Conservation (phyloP, 208 protist genomes). For the Crithidia bombi region DNA sequence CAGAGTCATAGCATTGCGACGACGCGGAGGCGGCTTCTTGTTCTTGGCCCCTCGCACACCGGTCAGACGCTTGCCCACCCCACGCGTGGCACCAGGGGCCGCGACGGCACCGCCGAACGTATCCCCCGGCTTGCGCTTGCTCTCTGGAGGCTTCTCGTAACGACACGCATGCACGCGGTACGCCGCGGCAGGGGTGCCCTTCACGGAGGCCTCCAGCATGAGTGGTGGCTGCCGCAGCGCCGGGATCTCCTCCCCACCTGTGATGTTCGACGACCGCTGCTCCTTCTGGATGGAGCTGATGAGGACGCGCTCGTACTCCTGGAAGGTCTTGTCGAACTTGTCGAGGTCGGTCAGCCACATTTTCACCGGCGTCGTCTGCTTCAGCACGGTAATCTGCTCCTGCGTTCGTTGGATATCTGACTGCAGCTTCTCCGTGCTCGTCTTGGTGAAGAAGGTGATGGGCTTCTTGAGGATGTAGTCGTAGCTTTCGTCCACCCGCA, state of each 20-base stretch:
- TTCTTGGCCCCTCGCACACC: constrained; percentile 26
- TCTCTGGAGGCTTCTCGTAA: constrained; percentile 63
- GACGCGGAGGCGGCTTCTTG: constrained; percentile 27
- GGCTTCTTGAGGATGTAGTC: constrained; percentile 90
- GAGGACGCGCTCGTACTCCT: constrained; percentile 74
- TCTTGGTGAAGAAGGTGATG: constrained; percentile 90
- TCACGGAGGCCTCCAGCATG: constrained; percentile 55
- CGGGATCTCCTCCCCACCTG: constrained; percentile 51
- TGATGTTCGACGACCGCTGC: constrained; percentile 50
- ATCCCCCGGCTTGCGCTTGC: constrained; percentile 37
- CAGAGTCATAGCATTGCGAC: constrained; percentile 49
- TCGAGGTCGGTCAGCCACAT: constrained; percentile 92
- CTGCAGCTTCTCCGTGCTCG: constrained; percentile 80
- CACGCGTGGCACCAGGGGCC: constrained; percentile 24
- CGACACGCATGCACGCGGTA: constrained; percentile 72
- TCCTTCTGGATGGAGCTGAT: constrained; percentile 83
- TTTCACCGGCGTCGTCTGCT: constrained; percentile 82
- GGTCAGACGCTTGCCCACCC: constrained; percentile 46
- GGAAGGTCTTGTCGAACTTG: constrained; percentile 85
- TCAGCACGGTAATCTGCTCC: constrained; percentile 72
- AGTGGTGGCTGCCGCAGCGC: constrained; percentile 61
- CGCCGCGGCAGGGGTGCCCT: constrained; percentile 14
- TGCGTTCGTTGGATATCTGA: constrained; percentile 62
- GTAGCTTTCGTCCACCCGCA: constrained; percentile 76
- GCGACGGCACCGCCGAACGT: constrained; percentile 21